Conservation (phyloP, 805 yeast genomes). For the Aciculoconidium aculeatum region DNA sequence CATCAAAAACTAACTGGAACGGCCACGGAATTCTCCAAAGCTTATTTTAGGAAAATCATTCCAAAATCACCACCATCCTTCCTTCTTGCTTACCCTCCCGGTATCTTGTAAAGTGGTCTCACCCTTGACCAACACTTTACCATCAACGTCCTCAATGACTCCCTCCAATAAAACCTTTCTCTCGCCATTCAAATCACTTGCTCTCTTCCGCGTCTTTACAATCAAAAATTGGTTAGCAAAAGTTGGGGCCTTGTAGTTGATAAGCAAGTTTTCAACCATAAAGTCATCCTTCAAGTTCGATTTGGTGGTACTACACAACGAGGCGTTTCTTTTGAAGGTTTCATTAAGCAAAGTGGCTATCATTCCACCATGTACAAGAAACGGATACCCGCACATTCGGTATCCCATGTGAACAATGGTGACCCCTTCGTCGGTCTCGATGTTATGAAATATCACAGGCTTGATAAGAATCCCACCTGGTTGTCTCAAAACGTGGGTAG, state of each 20-base stretch:
- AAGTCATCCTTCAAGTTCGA: conserved; percentile 33
- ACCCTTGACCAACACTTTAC: conserved; percentile 54
- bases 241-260: conserved; percentile 66
- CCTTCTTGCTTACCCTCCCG: conserved; percentile 20
- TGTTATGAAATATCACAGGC: conserved; percentile 62
- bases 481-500: conserved; percentile 45
- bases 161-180: conserved; percentile 43
- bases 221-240: conserved; percentile 72
- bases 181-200: conserved; percentile 19
- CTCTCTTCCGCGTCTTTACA: conserved; percentile 43
- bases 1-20: no score
- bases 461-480: conserved; percentile 80
- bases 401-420: conserved; percentile 74
- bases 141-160: conserved; percentile 46
- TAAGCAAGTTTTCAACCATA: conserved; percentile 39
- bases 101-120: conserved; percentile 41
- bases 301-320: conserved; percentile 29
- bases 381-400: conserved; percentile 79
- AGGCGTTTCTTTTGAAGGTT: conserved; percentile 52
- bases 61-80: conserved; percentile 6
- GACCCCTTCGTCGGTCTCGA: conserved; percentile 50
- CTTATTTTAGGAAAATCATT: conserved; percentile 4
- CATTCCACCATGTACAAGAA: conserved; percentile 84
- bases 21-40: no score
- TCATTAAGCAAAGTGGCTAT: conserved; percentile 78